Conservation (phyloP, 2,329 filamentous ascomycete genomes). For the Celoporthe dispersa region DNA sequence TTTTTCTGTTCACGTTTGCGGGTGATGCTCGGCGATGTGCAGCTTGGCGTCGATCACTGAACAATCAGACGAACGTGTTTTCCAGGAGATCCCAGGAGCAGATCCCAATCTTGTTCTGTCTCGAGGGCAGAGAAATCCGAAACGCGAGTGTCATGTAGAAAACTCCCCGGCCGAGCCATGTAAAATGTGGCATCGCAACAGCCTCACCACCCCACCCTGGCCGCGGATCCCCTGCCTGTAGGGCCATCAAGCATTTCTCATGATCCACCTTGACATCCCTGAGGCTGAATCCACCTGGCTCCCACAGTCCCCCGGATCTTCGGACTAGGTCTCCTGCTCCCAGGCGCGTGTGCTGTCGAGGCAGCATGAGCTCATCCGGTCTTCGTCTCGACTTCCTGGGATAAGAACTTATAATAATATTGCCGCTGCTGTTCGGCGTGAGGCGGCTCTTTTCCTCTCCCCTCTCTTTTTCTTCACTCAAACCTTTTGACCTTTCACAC, state of each 20-base stretch:
- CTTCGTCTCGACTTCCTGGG: background rate
- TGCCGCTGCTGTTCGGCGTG: background rate
- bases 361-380: background rate
- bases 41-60: conserved; percentile 16
- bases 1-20: background rate
- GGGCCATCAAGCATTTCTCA: conserved; percentile 1
- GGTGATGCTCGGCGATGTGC: background rate
- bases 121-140: conserved; percentile 2
- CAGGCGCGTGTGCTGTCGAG: background rate
- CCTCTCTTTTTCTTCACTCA: background rate
- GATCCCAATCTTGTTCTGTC: conserved; percentile 6
- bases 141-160: conserved; percentile 14
- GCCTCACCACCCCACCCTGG: conserved; percentile 9
- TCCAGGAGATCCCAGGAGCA: background rate
- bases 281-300: background rate
- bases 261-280: background rate
- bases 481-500: background rate
- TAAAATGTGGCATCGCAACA: background rate
- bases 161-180: background rate
- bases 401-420: background rate
- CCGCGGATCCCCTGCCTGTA: conserved; percentile 5
- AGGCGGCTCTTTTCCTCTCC: background rate
- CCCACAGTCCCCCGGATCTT: background rate
- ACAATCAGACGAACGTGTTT: conserved; percentile 1
- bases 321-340: background rate